A percentile compares a stretch with the other conserved stretches of the same genome.
Evolutionary conservation across 768 basidiomycete genomes (phyloP).

Genomic region (Tulasnella sp.): DNA sequence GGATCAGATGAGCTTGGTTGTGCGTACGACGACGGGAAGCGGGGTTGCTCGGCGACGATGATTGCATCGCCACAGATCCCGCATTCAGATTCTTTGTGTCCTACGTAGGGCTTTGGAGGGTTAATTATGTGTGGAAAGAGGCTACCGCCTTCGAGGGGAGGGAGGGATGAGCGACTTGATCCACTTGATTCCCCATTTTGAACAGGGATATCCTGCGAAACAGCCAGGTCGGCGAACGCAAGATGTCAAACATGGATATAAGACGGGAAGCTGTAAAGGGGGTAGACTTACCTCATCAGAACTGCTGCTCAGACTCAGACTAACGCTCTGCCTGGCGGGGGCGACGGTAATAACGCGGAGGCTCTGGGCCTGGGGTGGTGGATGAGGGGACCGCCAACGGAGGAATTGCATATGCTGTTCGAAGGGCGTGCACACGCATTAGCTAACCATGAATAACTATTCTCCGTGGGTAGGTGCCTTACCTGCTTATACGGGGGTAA

Average conservation of each 20-base stretch:
- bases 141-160: background rate
- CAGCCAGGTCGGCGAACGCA: background rate
- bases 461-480: background rate
- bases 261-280: background rate
- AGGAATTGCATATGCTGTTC: background rate
- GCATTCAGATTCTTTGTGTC: background rate
- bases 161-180: background rate
- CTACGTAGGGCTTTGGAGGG: background rate
- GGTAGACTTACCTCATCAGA: background rate
- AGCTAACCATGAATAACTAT: background rate
- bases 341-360: background rate
- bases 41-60: background rate
- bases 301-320: background rate
- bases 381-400: background rate
- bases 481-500: background rate
- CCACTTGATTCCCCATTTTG: background rate
- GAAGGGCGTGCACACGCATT: background rate
- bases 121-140: background rate
- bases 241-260: background rate
- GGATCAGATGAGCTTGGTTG: background rate
- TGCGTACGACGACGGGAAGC: background rate
- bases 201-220: background rate
- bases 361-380: background rate
- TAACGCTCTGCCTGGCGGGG: background rate
- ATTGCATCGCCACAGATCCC: conserved; percentile 14